A percentile compares a stretch with the other conserved stretches of the same genome.
Conservation (phyloP, 2,329 filamentous ascomycete genomes). For the Phialophora macrospora region DNA sequence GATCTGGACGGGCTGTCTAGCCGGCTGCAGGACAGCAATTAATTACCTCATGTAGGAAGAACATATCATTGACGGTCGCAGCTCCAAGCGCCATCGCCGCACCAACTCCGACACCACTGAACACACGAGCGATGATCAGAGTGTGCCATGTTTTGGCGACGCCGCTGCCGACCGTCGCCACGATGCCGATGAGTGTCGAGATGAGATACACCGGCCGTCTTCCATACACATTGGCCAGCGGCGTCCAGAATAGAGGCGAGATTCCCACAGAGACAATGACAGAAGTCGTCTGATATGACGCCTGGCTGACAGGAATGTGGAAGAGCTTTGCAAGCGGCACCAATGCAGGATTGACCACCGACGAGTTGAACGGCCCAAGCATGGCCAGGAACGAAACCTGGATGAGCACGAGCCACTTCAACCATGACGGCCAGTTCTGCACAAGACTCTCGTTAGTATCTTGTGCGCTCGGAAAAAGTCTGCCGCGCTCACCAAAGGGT, state of each 20-base stretch:
- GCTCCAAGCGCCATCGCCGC: constrained; percentile 25
- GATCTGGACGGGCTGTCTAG: background rate
- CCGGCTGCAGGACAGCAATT: background rate
- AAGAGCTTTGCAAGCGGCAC: constrained; percentile 42
- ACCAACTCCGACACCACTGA: constrained; percentile 19
- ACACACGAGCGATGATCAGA: constrained; percentile 14
- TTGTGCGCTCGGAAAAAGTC: background rate
- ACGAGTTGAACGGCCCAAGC: constrained; percentile 40
- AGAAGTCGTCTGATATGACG: constrained; percentile 38
- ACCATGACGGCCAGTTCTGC: constrained; percentile 38
- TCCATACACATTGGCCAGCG: constrained; percentile 45
- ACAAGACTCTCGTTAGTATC: background rate
- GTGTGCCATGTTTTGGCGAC: constrained; percentile 13
- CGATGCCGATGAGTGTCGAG: constrained; percentile 41
- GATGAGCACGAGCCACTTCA: constrained; percentile 38
- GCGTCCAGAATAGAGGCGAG: constrained; percentile 35
- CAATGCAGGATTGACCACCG: constrained; percentile 44
- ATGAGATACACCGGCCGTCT: constrained; percentile 43
- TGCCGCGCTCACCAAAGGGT: constrained; percentile 28
- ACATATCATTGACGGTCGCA: constrained; percentile 22
- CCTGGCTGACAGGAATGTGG: constrained; percentile 40
- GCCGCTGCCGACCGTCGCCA: constrained; percentile 35
- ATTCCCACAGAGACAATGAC: constrained; percentile 41
- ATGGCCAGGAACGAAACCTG: constrained; percentile 44
- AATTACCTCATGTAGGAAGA: constrained; percentile 20